Evolutionary conservation across 2,329 filamentous ascomycete species (phyloP).

Genomic region (Stenocarpella maydis): DNA sequence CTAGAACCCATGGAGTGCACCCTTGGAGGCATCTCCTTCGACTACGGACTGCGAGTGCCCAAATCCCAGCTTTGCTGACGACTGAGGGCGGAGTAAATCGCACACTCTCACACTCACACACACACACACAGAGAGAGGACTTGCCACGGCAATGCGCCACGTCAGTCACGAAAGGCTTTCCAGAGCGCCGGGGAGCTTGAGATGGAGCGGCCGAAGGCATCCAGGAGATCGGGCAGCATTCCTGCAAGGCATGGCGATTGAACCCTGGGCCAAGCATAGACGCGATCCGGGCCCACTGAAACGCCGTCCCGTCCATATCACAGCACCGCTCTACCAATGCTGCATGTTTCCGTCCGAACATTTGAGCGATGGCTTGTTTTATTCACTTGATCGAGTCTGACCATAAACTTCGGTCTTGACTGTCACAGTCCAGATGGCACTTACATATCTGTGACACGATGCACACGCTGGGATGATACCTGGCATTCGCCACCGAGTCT

Average conservation of each 20-base stretch:
- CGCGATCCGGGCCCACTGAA: background rate
- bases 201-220: background rate
- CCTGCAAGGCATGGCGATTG: background rate
- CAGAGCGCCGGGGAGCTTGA: background rate
- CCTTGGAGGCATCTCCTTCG: too few relatives aligned
- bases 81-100: background rate
- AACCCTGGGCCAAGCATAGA: background rate
- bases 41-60: background rate
- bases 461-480: background rate
- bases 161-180: background rate
- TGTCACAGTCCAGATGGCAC: conserved; percentile 3
- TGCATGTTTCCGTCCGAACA: conserved; percentile 16
- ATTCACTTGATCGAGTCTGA: background rate
- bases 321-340: background rate
- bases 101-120: too few relatives aligned
- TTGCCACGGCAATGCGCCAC: background rate
- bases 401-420: background rate
- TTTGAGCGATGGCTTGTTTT: background rate
- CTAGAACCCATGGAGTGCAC: background rate
- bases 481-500: conserved; percentile 4
- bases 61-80: background rate
- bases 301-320: background rate
- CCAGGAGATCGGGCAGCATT: background rate
- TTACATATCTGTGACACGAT: conserved; percentile 1
- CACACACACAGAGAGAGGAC: too few relatives aligned